Evolutionary conservation across 768 basidiomycete species (phyloP).

Genomic region (Lactarius pseudohatsudake): DNA sequence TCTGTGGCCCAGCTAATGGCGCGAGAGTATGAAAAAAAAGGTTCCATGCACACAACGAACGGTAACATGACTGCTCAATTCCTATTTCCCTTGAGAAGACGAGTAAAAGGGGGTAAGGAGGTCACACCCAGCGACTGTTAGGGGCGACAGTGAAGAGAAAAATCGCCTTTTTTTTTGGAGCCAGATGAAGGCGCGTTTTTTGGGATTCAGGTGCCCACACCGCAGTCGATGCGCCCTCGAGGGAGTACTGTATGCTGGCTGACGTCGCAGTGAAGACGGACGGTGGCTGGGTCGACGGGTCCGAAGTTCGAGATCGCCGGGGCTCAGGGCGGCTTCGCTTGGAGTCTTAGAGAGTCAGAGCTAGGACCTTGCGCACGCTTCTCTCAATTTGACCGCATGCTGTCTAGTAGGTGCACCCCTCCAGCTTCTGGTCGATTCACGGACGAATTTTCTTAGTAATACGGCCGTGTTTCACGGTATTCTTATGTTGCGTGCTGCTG

Average conservation of each 20-base stretch:
- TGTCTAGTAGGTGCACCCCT: neutral
- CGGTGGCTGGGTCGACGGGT: slow-evolving; percentile 6
- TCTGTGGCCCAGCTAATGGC: too few species aligned
- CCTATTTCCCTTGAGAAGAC: too few species aligned
- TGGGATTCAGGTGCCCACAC: slow-evolving; percentile 58
- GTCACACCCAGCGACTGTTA: too few species aligned
- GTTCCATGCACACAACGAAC: too few species aligned
- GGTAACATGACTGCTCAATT: too few species aligned
- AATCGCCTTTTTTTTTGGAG: too few species aligned
- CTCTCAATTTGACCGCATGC: too few species aligned
- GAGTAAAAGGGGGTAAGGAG: too few species aligned
- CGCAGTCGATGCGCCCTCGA: slow-evolving; percentile 55
- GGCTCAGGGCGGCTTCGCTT: too few species aligned
- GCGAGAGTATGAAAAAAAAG: too few species aligned
- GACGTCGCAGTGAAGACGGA: slow-evolving; percentile 61
- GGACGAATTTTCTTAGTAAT: neutral
- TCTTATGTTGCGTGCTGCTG: neutral
- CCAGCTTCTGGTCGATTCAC: neutral
- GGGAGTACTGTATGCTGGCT: slow-evolving; percentile 57
- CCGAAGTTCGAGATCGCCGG: neutral
- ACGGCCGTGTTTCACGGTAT: neutral
- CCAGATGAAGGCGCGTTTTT: slow-evolving; percentile 45
- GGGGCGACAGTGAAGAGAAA: slow-evolving; percentile 22
- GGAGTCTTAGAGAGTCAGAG: too few species aligned
- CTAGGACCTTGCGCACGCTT: too few species aligned